These are phyloP conservation scores for Capsicum baccatum DNA, from an alignment of 257 asterid genomes.

Conservation along the genomic window DNA sequence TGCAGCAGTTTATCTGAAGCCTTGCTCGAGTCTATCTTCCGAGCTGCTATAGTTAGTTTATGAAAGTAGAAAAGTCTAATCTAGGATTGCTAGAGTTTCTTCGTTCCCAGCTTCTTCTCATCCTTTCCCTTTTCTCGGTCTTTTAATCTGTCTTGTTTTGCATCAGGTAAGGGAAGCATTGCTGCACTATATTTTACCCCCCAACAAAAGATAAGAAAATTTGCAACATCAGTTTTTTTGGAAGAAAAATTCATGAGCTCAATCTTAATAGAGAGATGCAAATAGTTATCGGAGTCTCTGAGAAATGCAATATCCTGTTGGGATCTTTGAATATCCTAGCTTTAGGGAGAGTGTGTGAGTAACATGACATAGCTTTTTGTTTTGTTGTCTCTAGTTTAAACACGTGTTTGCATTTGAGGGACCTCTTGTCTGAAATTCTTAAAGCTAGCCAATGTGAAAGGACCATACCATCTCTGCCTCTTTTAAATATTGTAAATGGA, in stretches of 20 bases:
- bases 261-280: not conserved
- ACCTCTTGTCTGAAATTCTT: constrained; percentile 10
- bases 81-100: constrained; percentile 11
- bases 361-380: constrained; percentile 1
- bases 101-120: not conserved
- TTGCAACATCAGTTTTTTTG: not conserved
- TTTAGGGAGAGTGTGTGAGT: not conserved
- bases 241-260: constrained; percentile 4
- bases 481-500: not conserved
- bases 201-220: not conserved
- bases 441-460: not conserved
- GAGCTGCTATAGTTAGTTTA: not conserved
- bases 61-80: not conserved
- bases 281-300: constrained; percentile 17
- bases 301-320: constrained; percentile 4
- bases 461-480: constrained; percentile 13
- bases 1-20: not conserved
- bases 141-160: not conserved
- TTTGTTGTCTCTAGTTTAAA: not conserved
- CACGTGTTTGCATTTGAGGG: not conserved
- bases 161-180: not conserved
- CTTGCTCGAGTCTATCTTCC: constrained; percentile 1
- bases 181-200: not conserved
- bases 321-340: not conserved
- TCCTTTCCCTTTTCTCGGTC: not conserved